Percentiles rank a stretch among this genome's conserved stretches.
Conservation (phyloP, 495 filamentous ascomycete species). For the Podospora australis region DNA sequence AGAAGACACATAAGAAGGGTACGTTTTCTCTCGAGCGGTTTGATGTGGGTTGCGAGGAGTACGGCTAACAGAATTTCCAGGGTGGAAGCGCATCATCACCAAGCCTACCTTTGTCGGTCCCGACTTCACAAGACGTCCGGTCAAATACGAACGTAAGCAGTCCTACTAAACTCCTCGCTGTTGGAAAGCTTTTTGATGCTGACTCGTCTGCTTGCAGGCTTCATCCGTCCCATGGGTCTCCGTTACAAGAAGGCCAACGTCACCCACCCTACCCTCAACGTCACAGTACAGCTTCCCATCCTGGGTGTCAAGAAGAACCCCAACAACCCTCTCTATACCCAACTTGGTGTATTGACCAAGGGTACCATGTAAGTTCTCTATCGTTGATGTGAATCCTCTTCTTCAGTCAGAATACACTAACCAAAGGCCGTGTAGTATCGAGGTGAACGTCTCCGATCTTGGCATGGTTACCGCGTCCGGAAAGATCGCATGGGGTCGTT, state of each 20-base stretch:
- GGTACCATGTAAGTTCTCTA: constrained; percentile 59
- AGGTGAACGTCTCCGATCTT: constrained; percentile 92
- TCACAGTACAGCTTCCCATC: constrained; percentile 78
- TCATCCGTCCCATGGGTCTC: constrained; percentile 63
- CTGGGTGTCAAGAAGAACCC: constrained; percentile 98
- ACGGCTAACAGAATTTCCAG: constrained; percentile 1
- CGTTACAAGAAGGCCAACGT: constrained; percentile 95
- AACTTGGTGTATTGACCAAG: constrained; percentile 87
- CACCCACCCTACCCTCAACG: constrained; percentile 51
- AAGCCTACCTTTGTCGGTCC: constrained; percentile 61
- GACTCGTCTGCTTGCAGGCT: constrained; percentile 13
- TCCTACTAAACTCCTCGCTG: no score
- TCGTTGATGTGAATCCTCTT: background rate
- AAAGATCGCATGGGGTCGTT: constrained; percentile 82
- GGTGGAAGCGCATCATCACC: constrained; percentile 94
- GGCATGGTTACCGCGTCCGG: constrained; percentile 88
- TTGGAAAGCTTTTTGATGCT: no score
- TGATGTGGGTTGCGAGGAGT: constrained; percentile 5
- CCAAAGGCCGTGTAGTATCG: constrained; percentile 43
- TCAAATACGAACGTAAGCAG: constrained; percentile 71
- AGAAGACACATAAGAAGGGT: constrained; percentile 52
- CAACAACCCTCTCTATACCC: constrained; percentile 89
- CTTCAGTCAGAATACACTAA: background rate
- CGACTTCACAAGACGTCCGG: constrained; percentile 82
- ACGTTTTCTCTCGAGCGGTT: constrained; percentile 19